Conservation (phyloP, 2,329 filamentous ascomycete genomes). For the Pseudodiploospora longispora region DNA sequence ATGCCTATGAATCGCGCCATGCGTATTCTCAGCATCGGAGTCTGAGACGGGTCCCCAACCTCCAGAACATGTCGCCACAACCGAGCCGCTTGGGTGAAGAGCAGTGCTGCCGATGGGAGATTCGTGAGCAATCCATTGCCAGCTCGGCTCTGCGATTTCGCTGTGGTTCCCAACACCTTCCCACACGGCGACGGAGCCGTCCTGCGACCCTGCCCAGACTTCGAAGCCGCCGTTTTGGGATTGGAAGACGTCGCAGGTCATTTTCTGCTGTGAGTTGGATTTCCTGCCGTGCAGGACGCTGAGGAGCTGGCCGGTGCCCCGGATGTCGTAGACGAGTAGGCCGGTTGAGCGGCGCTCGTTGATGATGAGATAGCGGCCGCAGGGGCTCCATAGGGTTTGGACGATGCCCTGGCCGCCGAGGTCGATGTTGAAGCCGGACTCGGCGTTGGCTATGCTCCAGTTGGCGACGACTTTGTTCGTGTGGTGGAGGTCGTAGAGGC, state of each 20-base stretch:
- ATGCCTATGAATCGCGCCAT: constrained; percentile 1
- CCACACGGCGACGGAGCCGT: constrained; percentile 50
- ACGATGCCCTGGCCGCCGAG: constrained; percentile 55
- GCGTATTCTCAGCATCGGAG: constrained; percentile 4
- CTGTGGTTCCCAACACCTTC: constrained; percentile 43
- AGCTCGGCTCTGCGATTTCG: constrained; percentile 36
- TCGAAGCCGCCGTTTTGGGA: constrained; percentile 41
- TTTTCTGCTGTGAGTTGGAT: constrained; percentile 45
- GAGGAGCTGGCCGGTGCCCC: constrained; percentile 49
- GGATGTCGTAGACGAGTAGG: constrained; percentile 54
- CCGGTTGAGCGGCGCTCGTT: constrained; percentile 50
- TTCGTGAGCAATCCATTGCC: constrained; percentile 41
- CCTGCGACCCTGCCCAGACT: constrained; percentile 52
- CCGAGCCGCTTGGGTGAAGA: constrained; percentile 47
- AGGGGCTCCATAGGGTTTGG: constrained; percentile 54
- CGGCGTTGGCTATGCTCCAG: constrained; percentile 52
- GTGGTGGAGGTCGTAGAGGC: constrained; percentile 53
- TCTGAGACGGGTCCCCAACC: constrained; percentile 34
- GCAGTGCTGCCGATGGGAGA: constrained; percentile 41
- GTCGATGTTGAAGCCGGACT: constrained; percentile 27
- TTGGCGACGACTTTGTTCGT: constrained; percentile 46
- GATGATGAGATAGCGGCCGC: constrained; percentile 54
- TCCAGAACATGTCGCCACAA: constrained; percentile 49
- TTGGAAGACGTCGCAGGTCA: constrained; percentile 47
- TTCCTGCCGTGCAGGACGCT: constrained; percentile 43